Evolutionary conservation across 2,329 filamentous ascomycete genomes (phyloP).

Genomic region (Xylariaceae sp.): DNA sequence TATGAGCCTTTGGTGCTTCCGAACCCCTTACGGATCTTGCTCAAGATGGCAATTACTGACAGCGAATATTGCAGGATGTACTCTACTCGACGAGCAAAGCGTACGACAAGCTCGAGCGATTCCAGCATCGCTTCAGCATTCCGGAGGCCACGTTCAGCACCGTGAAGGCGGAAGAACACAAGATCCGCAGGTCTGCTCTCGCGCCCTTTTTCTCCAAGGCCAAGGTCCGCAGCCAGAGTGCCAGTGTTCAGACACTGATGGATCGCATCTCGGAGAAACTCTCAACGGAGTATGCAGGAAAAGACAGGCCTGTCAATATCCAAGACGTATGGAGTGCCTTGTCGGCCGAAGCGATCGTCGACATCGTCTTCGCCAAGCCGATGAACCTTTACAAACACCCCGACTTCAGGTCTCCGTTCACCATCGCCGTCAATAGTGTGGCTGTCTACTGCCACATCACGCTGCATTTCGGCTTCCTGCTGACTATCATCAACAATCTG

Average conservation of each 20-base stretch:
- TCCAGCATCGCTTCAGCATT: conserved; percentile 20
- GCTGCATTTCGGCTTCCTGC: conserved; percentile 12
- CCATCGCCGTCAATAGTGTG: conserved; percentile 6
- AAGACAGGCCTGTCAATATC: conserved; percentile 16
- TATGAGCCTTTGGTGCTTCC: too few relatives aligned
- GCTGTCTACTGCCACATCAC: conserved; percentile 12
- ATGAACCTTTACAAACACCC: conserved; percentile 8
- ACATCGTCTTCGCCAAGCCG: conserved; percentile 18
- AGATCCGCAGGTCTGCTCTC: conserved; percentile 24
- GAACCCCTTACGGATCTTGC: too few relatives aligned
- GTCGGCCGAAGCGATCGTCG: conserved; percentile 19
- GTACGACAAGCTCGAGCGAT: conserved; percentile 18
- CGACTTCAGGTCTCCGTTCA: conserved; percentile 17
- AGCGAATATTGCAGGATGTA: too few relatives aligned
- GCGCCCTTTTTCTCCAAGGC: conserved; percentile 42
- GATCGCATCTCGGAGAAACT: conserved; percentile 16
- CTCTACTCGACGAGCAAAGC: background rate
- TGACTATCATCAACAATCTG: conserved; percentile 11
- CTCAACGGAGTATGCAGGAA: conserved; percentile 25
- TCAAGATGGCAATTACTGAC: too few relatives aligned
- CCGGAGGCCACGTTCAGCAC: conserved; percentile 27
- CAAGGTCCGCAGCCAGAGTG: conserved; percentile 14
- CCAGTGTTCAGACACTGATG: background rate
- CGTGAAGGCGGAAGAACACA: conserved; percentile 20
- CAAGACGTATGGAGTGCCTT: conserved; percentile 19